Conservation (phyloP, 2,329 filamentous ascomycete species). For the Colletotrichum spinosum region DNA sequence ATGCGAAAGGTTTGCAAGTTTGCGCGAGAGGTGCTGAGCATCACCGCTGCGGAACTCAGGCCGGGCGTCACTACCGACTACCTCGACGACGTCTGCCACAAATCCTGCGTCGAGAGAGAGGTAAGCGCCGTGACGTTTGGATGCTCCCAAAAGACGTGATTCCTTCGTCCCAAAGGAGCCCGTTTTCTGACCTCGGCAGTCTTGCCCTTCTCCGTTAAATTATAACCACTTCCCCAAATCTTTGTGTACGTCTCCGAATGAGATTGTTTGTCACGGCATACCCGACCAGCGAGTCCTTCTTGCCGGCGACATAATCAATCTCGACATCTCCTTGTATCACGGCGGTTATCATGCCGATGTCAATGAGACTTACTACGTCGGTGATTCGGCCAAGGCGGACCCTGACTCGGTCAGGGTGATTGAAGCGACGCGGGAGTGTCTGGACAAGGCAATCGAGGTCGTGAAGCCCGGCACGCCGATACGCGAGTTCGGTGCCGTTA, state of each 20-base stretch:
- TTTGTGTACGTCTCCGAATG: slow-evolving; percentile 94
- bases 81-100: slow-evolving; percentile 94
- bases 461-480: slow-evolving; percentile 95
- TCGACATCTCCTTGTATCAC: slow-evolving; percentile 95
- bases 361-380: slow-evolving; percentile 99
- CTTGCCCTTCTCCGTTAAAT: slow-evolving; percentile 94
- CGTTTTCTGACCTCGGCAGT: slow-evolving; percentile 60
- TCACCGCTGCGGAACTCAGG: slow-evolving; percentile 83
- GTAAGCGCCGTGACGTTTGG: slow-evolving; percentile 64
- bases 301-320: slow-evolving; percentile 96
- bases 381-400: slow-evolving; percentile 85
- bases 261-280: slow-evolving; percentile 98
- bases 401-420: slow-evolving; percentile 90
- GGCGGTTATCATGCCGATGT: slow-evolving; percentile 95
- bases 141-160: background rate
- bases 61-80: slow-evolving; percentile 97
- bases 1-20: slow-evolving; percentile 94
- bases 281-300: slow-evolving; percentile 88
- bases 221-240: slow-evolving; percentile 98
- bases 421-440: slow-evolving; percentile 87
- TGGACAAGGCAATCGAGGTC: slow-evolving; percentile 89
- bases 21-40: slow-evolving; percentile 91
- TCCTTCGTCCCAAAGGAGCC: too few species aligned
- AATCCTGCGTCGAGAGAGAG: slow-evolving; percentile 91
- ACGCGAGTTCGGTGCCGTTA: slow-evolving; percentile 92